These are phyloP conservation scores for Cyberlindnera bimundalis DNA, from an alignment of 805 yeast genomes.

Conservation along the genomic window DNA sequence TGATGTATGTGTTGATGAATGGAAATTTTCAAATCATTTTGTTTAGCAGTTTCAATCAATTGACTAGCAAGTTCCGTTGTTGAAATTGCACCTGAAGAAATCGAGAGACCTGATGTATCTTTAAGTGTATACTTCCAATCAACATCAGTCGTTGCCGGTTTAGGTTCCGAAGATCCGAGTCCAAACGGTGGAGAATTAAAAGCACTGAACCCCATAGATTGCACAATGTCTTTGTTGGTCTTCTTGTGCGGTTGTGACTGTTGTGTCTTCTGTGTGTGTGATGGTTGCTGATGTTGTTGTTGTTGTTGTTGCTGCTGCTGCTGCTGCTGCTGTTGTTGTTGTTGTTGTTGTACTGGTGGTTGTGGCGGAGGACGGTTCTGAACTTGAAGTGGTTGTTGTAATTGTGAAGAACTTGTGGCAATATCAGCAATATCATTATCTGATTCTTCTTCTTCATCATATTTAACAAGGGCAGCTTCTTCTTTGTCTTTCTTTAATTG, in stretches of 20 bases:
- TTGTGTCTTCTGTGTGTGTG: slow-evolving; percentile 2
- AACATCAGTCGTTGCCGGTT: slow-evolving; percentile 32
- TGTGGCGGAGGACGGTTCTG: not conserved
- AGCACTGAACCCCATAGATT: slow-evolving; percentile 1
- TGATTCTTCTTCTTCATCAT: slow-evolving; percentile 4
- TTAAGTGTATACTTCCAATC: slow-evolving; percentile 64
- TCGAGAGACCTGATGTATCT: slow-evolving; percentile 42
- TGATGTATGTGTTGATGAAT: slow-evolving; percentile 87
- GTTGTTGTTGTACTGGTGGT: not conserved
- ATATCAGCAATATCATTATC: not conserved
- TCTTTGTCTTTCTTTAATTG: slow-evolving; percentile 16
- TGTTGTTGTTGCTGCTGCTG: slow-evolving; percentile 1
- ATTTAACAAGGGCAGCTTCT: too few relatives aligned
- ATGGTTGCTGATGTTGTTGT: not conserved
- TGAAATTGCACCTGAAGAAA: slow-evolving; percentile 49
- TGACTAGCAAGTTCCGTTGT: slow-evolving; percentile 53
- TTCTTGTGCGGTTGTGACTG: not conserved
- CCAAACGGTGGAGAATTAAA: slow-evolving; percentile 9
- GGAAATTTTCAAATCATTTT: slow-evolving; percentile 54
- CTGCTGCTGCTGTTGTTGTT: not conserved
- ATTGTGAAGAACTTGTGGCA: not conserved
- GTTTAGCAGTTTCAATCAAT: slow-evolving; percentile 58
- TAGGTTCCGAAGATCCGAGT: slow-evolving; percentile 17
- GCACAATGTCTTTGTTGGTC: not conserved
- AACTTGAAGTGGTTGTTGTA: not conserved